Base-by-base conservation (phyloP, 2,329 filamentous ascomycete species). In the Epichloe brachyelytri region DNA sequence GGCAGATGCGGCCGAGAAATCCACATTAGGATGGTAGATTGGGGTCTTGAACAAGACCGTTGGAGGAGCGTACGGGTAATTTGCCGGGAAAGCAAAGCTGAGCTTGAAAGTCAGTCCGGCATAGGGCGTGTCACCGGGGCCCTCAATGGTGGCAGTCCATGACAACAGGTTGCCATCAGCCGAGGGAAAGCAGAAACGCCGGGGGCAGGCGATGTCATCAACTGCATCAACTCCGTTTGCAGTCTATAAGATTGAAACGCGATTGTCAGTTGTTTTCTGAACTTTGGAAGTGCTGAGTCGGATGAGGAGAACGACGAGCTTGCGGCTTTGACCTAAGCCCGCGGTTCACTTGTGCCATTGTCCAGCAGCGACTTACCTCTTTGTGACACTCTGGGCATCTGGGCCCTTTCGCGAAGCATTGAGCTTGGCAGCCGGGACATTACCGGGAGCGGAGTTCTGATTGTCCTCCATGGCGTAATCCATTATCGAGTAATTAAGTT, bases 1-100 rank as follows among this genome's bases (percentile, higher is more conserved):
- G 77, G 68, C 93, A 98, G 69, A 98, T 98, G 51, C 93, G 81
- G 40, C 93, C 3, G 86, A 90, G 73, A 98, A 96, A 72, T 98
- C 93, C 60, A 98, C 88, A 62, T 98, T 98, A 50, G 93, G 93
- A 69, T 98, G 93, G 76, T 97, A 98, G 71, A 98, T 96, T 38
- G 93, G 93, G 6, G 94, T 98, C 75, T 90, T 95, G 82, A 96
- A 98, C 53, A 95, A 78, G 17, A 98, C 93, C 2, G 85, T 88
- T 0, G 93, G 93, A 20, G 93, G 81, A 1, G 84, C 80, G 68
- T 96, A 96, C 10, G 93, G 93, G 66, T 98, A 98, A 72, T 91
- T 95, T 60, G 79, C 75, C 8, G 91, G 89, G 70, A 97, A 98
- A 46, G 82, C 77, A 66, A 98, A 91, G 59, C 83, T 85, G 59